phyloP scores from a whole-genome alignment of 352 stramenopile species.

The Pythium periplocum region DNA sequence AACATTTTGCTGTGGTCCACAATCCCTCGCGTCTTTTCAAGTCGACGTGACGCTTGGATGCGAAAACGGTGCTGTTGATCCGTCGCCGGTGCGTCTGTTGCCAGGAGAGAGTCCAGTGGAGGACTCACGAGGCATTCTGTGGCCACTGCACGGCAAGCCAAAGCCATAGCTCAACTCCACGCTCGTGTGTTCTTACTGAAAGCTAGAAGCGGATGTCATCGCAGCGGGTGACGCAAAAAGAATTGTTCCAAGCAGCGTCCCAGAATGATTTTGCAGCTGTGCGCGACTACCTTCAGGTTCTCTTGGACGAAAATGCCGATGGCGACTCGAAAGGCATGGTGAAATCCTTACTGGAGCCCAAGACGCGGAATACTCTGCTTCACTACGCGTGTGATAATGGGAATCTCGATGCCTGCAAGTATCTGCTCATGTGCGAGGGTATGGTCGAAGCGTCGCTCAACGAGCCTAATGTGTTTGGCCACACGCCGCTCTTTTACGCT shows the following conservation, averaged over 20 bases:
- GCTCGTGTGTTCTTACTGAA: neutral
- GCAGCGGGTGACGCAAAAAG: slow-evolving; percentile 35
- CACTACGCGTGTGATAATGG: slow-evolving; percentile 82
- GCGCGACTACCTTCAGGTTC: slow-evolving; percentile 47
- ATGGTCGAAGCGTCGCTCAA: slow-evolving; percentile 59
- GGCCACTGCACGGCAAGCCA: too few relatives aligned
- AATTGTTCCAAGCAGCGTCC: slow-evolving; percentile 63
- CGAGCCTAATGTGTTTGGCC: slow-evolving; percentile 67
- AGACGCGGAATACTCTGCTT: slow-evolving; percentile 68
- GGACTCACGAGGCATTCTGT: neutral
- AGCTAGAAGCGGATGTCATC: neutral
- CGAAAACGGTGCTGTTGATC: neutral
- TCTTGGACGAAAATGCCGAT: slow-evolving; percentile 28
- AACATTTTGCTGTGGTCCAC: slow-evolving; percentile 16
- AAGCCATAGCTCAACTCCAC: neutral
- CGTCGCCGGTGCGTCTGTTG: neutral
- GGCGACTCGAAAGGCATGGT: slow-evolving; percentile 13
- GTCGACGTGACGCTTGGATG: slow-evolving; percentile 1
- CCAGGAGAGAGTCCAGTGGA: neutral
- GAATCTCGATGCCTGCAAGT: slow-evolving; percentile 80
- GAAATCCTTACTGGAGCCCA: slow-evolving; percentile 44
- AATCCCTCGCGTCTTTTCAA: slow-evolving; percentile 18
- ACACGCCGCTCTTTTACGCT: slow-evolving; percentile 78
- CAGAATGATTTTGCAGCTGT: slow-evolving; percentile 65
- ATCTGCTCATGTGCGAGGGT: slow-evolving; percentile 65